These are phyloP conservation scores for Populus alba DNA, from an alignment of 345 rosid species.

Conservation along the genomic window DNA sequence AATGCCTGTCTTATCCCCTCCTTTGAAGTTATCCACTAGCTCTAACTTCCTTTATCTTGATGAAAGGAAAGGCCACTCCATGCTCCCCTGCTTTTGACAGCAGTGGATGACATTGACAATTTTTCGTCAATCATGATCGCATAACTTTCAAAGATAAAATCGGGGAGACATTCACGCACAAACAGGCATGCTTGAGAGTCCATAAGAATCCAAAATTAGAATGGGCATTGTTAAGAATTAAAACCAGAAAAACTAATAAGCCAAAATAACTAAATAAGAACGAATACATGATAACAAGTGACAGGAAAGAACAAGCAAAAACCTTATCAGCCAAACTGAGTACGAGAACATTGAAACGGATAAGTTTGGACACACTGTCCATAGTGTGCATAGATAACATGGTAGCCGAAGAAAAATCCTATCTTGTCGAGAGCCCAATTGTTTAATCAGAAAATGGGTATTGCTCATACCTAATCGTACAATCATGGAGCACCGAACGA, in stretches of 20 bases:
- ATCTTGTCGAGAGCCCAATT: not conserved
- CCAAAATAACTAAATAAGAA: not conserved
- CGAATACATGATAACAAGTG: not conserved
- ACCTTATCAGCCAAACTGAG: not conserved
- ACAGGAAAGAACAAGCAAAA: not conserved
- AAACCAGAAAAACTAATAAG: not conserved
- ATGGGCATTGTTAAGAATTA: not conserved
- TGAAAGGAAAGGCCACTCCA: not conserved
- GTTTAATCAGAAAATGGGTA: constrained; percentile 42
- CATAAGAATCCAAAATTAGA: not conserved
- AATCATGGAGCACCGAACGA: constrained; percentile 50
- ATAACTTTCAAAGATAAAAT: not conserved
- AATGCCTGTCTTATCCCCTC: not conserved
- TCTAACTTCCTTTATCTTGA: not conserved
- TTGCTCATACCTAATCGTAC: constrained; percentile 62
- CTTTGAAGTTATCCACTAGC: not conserved
- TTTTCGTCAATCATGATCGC: not conserved
- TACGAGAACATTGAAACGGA: not conserved
- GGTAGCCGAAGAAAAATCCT: not conserved
- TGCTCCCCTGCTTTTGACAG: not conserved
- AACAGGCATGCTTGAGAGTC: not conserved
- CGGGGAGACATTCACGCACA: not conserved
- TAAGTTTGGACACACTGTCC: not conserved
- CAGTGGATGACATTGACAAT: not conserved
- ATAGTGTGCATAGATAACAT: not conserved